Conservation (phyloP, 2,329 filamentous ascomycete genomes). For the Clonostachys sp. region DNA sequence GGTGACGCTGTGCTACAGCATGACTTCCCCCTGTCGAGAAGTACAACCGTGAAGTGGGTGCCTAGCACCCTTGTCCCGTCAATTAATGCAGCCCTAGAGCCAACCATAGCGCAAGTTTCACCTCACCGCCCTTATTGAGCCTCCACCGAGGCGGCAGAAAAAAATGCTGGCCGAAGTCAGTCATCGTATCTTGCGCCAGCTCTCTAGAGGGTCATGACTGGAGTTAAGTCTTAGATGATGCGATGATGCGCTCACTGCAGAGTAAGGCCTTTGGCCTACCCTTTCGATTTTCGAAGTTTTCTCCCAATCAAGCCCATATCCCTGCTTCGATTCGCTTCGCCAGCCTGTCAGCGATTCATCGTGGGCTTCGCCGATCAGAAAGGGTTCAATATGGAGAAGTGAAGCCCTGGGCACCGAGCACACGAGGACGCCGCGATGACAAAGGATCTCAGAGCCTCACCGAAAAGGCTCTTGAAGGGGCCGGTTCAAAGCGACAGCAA, state of each 20-base stretch:
- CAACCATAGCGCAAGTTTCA: too few relatives aligned
- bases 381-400: conserved; percentile 18
- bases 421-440: background rate
- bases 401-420: background rate
- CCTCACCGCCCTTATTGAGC: too few relatives aligned
- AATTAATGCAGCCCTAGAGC: too few relatives aligned
- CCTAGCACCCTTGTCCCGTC: too few relatives aligned
- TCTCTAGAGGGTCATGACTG: too few relatives aligned
- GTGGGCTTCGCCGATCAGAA: conserved; percentile 53
- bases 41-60: too few relatives aligned
- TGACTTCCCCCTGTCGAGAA: too few relatives aligned
- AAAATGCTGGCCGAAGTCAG: too few relatives aligned
- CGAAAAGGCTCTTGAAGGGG: background rate
- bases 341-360: conserved; percentile 62
- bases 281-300: background rate
- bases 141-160: too few relatives aligned
- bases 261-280: conserved; percentile 11
- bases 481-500: conserved; percentile 10
- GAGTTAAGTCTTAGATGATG: conserved; percentile 7
- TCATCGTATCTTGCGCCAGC: too few relatives aligned
- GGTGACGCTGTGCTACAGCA: too few relatives aligned
- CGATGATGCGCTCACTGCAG: conserved; percentile 17
- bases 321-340: conserved; percentile 14
- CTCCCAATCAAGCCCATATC: background rate
- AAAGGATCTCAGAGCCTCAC: conserved; percentile 2